Percentiles rank a stretch among this genome's conserved stretches.
phyloP scores from a whole-genome alignment of 305 asterid genomes.

The Fraxinus floribunda region DNA sequence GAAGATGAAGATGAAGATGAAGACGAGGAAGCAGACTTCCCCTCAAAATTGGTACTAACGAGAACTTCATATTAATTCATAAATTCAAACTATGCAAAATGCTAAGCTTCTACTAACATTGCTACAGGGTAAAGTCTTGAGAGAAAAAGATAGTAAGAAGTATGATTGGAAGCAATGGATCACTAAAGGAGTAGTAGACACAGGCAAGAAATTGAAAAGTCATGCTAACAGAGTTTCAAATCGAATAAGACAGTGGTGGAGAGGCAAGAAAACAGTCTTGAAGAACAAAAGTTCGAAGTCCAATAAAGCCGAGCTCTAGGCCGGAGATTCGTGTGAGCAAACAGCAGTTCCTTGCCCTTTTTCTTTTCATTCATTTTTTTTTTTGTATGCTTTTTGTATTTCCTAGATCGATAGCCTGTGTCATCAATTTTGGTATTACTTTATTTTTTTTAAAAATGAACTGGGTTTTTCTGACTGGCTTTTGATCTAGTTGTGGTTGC shows the following conservation, averaged over 20 bases:
- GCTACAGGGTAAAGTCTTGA: slow-evolving; percentile 66
- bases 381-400: background rate
- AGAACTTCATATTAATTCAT: background rate
- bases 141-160: slow-evolving; percentile 51
- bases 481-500: background rate
- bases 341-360: background rate
- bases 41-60: slow-evolving; percentile 62
- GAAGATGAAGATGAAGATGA: slow-evolving; percentile 84
- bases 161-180: slow-evolving; percentile 64
- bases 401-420: background rate
- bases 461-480: background rate
- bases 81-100: background rate
- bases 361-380: background rate
- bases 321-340: background rate
- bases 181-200: slow-evolving; percentile 45
- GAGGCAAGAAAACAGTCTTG: slow-evolving; percentile 37
- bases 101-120: slow-evolving; percentile 1
- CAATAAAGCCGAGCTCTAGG: slow-evolving; percentile 61
- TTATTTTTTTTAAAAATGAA: too few species aligned
- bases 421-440: background rate
- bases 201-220: slow-evolving; percentile 54
- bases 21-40: slow-evolving; percentile 58
- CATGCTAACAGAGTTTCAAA: slow-evolving; percentile 54
- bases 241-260: slow-evolving; percentile 68
- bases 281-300: slow-evolving; percentile 45